A percentile compares a stretch with the other conserved stretches of the same genome.
Evolutionary conservation across 257 asterid species (phyloP).

Genomic region (Scutellaria baicalensis): DNA sequence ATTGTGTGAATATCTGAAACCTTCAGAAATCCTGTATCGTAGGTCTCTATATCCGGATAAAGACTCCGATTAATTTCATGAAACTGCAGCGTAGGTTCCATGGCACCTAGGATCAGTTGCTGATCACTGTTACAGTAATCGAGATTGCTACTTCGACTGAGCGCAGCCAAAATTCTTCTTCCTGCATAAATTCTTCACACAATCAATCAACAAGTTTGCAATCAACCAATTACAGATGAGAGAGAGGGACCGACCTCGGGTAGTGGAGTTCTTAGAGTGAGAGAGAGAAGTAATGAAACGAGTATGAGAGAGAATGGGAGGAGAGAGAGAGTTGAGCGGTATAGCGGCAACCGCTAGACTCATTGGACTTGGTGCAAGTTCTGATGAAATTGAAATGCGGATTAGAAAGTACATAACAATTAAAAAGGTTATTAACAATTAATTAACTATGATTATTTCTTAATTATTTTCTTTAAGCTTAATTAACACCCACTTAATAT

Average conservation of each 20-base stretch:
- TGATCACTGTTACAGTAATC: slow-evolving; percentile 25
- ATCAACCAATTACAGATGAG: not conserved
- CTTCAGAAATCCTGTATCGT: slow-evolving; percentile 61
- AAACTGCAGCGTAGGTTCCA: slow-evolving; percentile 40
- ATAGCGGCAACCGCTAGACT: slow-evolving; percentile 14
- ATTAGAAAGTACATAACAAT: not conserved
- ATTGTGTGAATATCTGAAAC: slow-evolving; percentile 86
- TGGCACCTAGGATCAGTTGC: slow-evolving; percentile 19
- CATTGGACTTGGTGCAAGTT: slow-evolving; percentile 18
- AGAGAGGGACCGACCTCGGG: slow-evolving; percentile 17
- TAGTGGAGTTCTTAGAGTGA: not conserved
- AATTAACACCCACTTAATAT: not conserved
- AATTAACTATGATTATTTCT: not conserved
- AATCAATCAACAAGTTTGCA: slow-evolving; percentile 3
- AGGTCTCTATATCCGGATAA: slow-evolving; percentile 76
- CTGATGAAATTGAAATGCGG: not conserved
- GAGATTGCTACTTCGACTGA: slow-evolving; percentile 21
- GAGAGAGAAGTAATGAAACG: not conserved
- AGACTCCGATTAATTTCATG: slow-evolving; percentile 38
- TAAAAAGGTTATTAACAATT: too few species aligned
- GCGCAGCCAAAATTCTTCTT: slow-evolving; percentile 21
- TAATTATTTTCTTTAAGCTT: not conserved
- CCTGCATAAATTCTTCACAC: slow-evolving; percentile 37
- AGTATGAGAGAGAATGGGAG: not conserved
- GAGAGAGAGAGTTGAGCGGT: slow-evolving; percentile 3